Conservation (phyloP, 345 rosid genomes). For the Fremontodendron californicum region DNA sequence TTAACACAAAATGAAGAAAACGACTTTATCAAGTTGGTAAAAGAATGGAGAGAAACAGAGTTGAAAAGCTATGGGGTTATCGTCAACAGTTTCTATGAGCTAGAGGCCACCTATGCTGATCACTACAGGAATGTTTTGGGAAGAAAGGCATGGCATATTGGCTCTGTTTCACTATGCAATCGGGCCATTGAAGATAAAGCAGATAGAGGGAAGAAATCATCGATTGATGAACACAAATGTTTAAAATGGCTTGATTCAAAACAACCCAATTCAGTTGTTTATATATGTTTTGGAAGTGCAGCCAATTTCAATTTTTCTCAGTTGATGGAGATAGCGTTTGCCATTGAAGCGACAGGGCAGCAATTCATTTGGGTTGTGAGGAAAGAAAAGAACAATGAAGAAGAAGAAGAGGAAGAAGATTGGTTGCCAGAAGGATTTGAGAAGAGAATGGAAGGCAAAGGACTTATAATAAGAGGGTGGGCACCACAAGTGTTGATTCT, state of each 20-base stretch:
- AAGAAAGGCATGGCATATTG: constrained; percentile 53
- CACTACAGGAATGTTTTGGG: constrained; percentile 34
- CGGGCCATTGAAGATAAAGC: constrained; percentile 26
- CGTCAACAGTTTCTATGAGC: constrained; percentile 72
- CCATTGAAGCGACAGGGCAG: constrained; percentile 37
- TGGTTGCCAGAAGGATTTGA: constrained; percentile 50
- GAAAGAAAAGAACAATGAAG: constrained; percentile 5
- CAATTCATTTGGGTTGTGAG: constrained; percentile 48
- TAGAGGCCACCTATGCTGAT: constrained; percentile 52
- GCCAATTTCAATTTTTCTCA: constrained; percentile 24
- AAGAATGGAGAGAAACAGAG: constrained; percentile 38
- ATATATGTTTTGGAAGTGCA: constrained; percentile 40
- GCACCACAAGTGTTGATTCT: constrained; percentile 60
- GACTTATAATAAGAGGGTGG: constrained; percentile 54
- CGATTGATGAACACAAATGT: constrained; percentile 29
- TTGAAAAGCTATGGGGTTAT: constrained; percentile 48
- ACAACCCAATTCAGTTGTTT: constrained; percentile 40
- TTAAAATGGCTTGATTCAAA: constrained; percentile 40
- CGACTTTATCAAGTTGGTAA: constrained; percentile 13
- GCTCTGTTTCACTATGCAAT: constrained; percentile 46
- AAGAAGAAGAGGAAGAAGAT: constrained; percentile 40
- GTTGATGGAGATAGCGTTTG: constrained; percentile 37
- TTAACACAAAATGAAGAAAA: constrained; percentile 8
- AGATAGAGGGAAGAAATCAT: constrained; percentile 27
- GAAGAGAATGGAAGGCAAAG: constrained; percentile 31